phyloP scores from a whole-genome alignment of 2,329 filamentous ascomycete genomes.

The Myriosclerotinia curreyana region DNA sequence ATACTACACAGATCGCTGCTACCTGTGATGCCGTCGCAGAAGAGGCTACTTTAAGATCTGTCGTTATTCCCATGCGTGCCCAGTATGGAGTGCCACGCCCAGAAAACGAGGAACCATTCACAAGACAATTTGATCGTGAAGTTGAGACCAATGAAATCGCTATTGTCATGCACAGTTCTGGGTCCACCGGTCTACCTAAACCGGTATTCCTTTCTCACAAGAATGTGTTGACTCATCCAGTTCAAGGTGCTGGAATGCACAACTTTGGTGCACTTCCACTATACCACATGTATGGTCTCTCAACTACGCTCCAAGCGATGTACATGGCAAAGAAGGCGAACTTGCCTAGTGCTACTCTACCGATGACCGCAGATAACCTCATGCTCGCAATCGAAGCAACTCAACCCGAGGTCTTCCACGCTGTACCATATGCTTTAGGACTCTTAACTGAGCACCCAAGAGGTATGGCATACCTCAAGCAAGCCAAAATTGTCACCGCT shows the following conservation, averaged over 20 bases:
- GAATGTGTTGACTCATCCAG: slow-evolving; percentile 46
- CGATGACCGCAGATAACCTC: slow-evolving; percentile 51
- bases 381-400: slow-evolving; percentile 44
- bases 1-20: slow-evolving; percentile 11
- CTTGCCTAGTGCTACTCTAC: slow-evolving; percentile 53
- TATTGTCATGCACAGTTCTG: slow-evolving; percentile 39
- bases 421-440: slow-evolving; percentile 57
- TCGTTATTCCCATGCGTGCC: slow-evolving; percentile 22
- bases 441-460: slow-evolving; percentile 56
- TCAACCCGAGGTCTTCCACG: slow-evolving; percentile 42
- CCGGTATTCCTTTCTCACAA: slow-evolving; percentile 58
- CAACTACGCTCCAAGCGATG: slow-evolving; percentile 52
- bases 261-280: slow-evolving; percentile 56
- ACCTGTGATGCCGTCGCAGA: slow-evolving; percentile 16
- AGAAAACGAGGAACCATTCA: slow-evolving; percentile 16
- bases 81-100: slow-evolving; percentile 19
- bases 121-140: slow-evolving; percentile 20
- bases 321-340: slow-evolving; percentile 49
- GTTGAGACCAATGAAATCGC: slow-evolving; percentile 21
- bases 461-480: slow-evolving; percentile 49
- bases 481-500: slow-evolving; percentile 52
- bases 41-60: slow-evolving; percentile 16
- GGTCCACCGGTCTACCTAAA: slow-evolving; percentile 60
- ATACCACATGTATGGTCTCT: slow-evolving; percentile 58
- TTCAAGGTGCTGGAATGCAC: slow-evolving; percentile 40